Percentiles rank a stretch among this genome's conserved stretches.
phyloP scores from a whole-genome alignment of 768 basidiomycete genomes.

The Sarcodon aspratus region DNA sequence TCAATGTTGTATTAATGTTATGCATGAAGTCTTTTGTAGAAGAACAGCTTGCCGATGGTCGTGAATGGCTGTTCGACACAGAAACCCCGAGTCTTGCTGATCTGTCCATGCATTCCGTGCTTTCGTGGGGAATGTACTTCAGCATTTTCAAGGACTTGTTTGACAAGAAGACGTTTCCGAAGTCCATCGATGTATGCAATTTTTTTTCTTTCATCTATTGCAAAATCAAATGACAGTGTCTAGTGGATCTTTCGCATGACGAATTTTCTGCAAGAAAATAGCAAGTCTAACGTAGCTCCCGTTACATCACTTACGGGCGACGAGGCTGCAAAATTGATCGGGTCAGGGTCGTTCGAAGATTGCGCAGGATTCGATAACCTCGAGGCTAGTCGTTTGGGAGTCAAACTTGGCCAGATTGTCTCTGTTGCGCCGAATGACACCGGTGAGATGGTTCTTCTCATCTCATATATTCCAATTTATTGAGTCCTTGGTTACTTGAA shows the following conservation, averaged over 20 bases:
- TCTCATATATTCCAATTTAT: not conserved
- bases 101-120: conserved; percentile 36
- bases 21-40: conserved; percentile 21
- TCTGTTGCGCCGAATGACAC: conserved; percentile 35
- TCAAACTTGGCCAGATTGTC: conserved; percentile 27
- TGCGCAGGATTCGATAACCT: conserved; percentile 33
- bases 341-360: conserved; percentile 24
- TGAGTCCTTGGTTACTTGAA: not conserved
- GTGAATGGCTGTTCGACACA: conserved; percentile 49
- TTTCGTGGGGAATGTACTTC: conserved; percentile 31
- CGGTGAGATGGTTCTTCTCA: conserved; percentile 20
- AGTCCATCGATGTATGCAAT: conserved; percentile 26
- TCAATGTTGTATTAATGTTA: not conserved
- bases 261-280: conserved; percentile 20
- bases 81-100: conserved; percentile 40
- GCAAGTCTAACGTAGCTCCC: conserved; percentile 13
- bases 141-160: conserved; percentile 24
- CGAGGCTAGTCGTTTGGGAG: conserved; percentile 30
- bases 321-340: conserved; percentile 31
- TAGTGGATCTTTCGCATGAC: conserved; percentile 33
- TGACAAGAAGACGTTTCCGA: conserved; percentile 26
- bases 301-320: conserved; percentile 22
- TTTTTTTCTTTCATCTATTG: conserved; percentile 2
- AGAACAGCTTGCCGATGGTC: conserved; percentile 36
- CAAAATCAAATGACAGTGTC: conserved; percentile 15